Evolutionary conservation across 805 yeast species (phyloP), one percentile per base, ranked within the genome.

Genomic region (Saturnispora serradocipensis): DNA sequence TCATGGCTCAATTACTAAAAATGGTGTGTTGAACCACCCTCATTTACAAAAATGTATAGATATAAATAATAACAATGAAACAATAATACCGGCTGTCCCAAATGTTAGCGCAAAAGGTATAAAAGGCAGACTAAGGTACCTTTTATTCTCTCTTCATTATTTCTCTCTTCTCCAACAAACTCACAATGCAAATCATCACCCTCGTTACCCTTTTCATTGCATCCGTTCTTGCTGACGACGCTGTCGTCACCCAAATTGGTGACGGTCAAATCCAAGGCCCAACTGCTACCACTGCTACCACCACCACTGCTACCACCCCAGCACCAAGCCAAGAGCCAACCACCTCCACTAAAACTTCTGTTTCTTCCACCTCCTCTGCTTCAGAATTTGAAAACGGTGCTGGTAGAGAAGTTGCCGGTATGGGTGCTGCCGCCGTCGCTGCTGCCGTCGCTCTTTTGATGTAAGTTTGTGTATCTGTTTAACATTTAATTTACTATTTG

Each of bases 261-360:
- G 85, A 80, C 56, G 84, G 84, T 61, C 84, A 80, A 68, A 68
- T 78, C 65, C 83, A 78, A 66, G 74, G 73, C 45, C 54, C 59
- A 24, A 20, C 48, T 28, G 42, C 50, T 3, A 25, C 54, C 22
- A 50, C 22, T 10, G 44, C 43, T 15, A 38, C 54, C 13, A 35
- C n/a, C 36, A 35, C 56, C 46, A 54, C 51, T 28, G 47, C 45
- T 53, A 50, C 58, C 22, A 43, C 39, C 34, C 77, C 57, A 82
- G 82, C 58, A 81, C 77, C 67, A 67, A 76, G 65, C 82, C 76
- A 64, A 72, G 34, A 11, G 6, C 22, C 46, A 43, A 44, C 58
- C 36, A 51, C 58, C 27, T 36, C 22, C 10, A 28, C 51, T 13
- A 50, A 42, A 11, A 47, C 57, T 35, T 10, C 59, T 5, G 49